Evolutionary conservation across 83 land plant species (phyloP), one percentile per base, ranked within the genome.

Genomic region (Picea abies): DNA sequence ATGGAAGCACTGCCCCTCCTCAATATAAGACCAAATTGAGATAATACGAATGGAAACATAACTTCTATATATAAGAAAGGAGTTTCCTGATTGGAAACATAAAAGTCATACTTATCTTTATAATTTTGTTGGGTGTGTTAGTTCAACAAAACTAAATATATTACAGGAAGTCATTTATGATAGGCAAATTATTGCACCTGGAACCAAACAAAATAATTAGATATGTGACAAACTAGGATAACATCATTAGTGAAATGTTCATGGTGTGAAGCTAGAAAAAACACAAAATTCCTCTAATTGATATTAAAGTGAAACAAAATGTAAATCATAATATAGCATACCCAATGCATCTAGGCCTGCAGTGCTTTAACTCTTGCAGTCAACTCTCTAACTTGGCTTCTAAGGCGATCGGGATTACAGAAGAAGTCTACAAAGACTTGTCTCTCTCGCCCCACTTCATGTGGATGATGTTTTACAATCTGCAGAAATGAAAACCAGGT

Each of bases 351-450:
- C 63, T 86, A 88, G n/a, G 80, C 87, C 83, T 97, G 99, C 62
- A 94, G 81, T 37, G 98, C 92, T 82, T 92, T 92, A 26, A 94
- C 93, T 29, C 96, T 84, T 20, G 94, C 93, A 73, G 93, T 87
- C 47, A 98, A 88, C 84, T 96, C 99, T 37, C 93, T 85, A 10
- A 98, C 99, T 90, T 94, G 99, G 75, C 81, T 94, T 80, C 97
- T 90, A 81, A 98, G 86, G 7, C 96, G 93, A 25, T 98, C 99
- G 49, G 99, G 99, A 78, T 94, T 96, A 89, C 96, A 94, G 79
- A 98, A 98, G 89, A 98, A 98, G 85, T 98, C 94, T 4, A 96
- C 98, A 90, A 98, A 98, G 22, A 98, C 99, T 83, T 95, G 94
- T 80, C 98, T 88, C 37, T 98, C 98, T 47, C 98, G 89, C 58